Base-by-base conservation (phyloP, 768 basidiomycete genomes). In the Dentipellis fragilis region DNA sequence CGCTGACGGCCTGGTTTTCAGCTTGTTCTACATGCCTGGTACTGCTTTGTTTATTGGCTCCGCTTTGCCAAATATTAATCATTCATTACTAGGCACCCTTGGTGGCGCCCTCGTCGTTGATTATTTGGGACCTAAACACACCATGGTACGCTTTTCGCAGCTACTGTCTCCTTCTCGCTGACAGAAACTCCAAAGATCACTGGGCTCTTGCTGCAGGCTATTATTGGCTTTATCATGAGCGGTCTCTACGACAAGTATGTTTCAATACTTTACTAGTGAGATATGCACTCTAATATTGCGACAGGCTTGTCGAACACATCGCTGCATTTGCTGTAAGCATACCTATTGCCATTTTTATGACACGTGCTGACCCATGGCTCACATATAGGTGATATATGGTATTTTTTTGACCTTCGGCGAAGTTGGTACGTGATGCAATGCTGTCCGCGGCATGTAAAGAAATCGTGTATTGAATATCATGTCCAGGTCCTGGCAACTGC, bases 401-500 rank as follows among this genome's bases (percentile, higher is more conserved):
- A 81, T 96, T 50, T 96, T 96, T 79, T 66, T 94, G 63, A 84
- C 81, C 64, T 85, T 93, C 54, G 94, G 93, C 49, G 93, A 95
- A 71, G 72, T 92, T 23, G 90, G 89, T 76, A 55, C 35, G 73
- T 63, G 21, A 53, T 17, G 16, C 6, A 10, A 22, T 19, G 11
- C 35, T 52, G n/a, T 29, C 12, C 21, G 38, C 29, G 29, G 6
- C 36, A 23, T 19, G 10, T 22, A 10, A 3, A 9, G 49, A 40
- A 10, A 37, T 2, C 14, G 49, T 47, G 21, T 3, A 6, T 29
- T 47, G 48, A 48, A 54, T 23, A 9, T 45, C 14, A 23, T 42
- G 46, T 14, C 42, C 53, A 80, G 81, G 86, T 34, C 90, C 93
- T 6, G 93, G 93, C 39, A 92, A 94, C 70, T 85, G 82, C 59